Evolutionary conservation across 2,329 filamentous ascomycete genomes (phyloP).

Genomic region (Dothistroma pini): DNA sequence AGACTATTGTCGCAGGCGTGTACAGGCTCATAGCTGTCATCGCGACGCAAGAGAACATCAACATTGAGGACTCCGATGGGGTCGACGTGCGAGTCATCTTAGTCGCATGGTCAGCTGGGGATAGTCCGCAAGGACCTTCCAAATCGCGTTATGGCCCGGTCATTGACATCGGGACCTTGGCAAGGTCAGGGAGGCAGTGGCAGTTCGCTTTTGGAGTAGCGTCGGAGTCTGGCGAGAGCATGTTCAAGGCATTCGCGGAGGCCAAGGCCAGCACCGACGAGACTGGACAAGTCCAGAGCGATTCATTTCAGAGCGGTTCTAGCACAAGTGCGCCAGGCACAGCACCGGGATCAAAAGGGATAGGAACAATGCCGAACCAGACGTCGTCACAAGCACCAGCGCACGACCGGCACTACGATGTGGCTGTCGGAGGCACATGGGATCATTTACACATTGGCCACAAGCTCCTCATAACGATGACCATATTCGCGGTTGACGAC

Average conservation of each 20-base stretch:
- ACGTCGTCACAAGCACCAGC: constrained; percentile 7
- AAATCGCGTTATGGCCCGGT: constrained; percentile 46
- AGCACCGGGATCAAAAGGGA: neutral
- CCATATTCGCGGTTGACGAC: constrained; percentile 63
- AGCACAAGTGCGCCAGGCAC: constrained; percentile 5
- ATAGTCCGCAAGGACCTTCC: constrained; percentile 29
- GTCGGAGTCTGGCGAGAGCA: constrained; percentile 59
- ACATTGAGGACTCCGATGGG: constrained; percentile 64
- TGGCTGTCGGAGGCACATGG: constrained; percentile 89
- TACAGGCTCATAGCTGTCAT: constrained; percentile 74
- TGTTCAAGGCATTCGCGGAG: constrained; percentile 49
- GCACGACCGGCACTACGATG: constrained; percentile 51
- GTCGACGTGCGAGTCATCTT: constrained; percentile 74
- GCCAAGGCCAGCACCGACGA: constrained; percentile 32
- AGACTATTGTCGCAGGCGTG: constrained; percentile 69
- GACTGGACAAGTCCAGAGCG: constrained; percentile 34
- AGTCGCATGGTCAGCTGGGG: constrained; percentile 55
- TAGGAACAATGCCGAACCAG: neutral
- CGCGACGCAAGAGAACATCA: constrained; percentile 61
- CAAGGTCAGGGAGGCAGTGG: constrained; percentile 56
- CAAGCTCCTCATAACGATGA: constrained; percentile 92
- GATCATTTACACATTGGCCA: constrained; percentile 94
- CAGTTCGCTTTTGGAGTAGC: constrained; percentile 62
- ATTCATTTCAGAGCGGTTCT: constrained; percentile 10
- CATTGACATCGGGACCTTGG: constrained; percentile 48